Evolutionary conservation across 1,284 basidiomycete species (phyloP).

Genomic region (Ceratorhiza oryzae-sativae): DNA sequence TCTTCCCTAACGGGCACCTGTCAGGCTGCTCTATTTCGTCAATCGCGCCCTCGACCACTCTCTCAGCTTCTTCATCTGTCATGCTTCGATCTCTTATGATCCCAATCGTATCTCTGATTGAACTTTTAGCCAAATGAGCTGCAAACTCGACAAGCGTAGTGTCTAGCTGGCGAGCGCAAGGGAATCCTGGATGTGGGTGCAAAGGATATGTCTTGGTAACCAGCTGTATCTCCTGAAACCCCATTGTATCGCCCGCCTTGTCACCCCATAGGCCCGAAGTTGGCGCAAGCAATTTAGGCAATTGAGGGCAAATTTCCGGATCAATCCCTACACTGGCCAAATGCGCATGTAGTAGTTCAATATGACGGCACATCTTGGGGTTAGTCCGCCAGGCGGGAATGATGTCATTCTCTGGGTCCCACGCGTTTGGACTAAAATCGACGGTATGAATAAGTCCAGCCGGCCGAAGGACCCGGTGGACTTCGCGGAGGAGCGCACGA

Average conservation of each 20-base stretch:
- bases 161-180: background rate
- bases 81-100: background rate
- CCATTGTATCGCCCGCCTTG: background rate
- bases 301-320: background rate
- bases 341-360: background rate
- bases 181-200: background rate
- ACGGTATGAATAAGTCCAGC: background rate
- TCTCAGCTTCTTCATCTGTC: background rate
- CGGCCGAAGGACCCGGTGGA: slow-evolving; percentile 4
- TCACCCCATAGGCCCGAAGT: background rate
- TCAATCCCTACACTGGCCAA: background rate
- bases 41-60: background rate
- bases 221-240: background rate
- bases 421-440: background rate
- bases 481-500: background rate
- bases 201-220: background rate
- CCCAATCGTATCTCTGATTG: background rate
- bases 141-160: background rate
- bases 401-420: background rate
- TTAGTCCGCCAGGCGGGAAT: background rate
- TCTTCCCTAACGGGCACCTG: background rate
- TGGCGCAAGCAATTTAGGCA: background rate
- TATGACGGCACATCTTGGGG: background rate
- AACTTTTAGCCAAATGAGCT: background rate
- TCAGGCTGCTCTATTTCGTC: background rate